These are phyloP conservation scores for Chenopodium album DNA, from an alignment of 148 eudicot species.

Conservation along the genomic window DNA sequence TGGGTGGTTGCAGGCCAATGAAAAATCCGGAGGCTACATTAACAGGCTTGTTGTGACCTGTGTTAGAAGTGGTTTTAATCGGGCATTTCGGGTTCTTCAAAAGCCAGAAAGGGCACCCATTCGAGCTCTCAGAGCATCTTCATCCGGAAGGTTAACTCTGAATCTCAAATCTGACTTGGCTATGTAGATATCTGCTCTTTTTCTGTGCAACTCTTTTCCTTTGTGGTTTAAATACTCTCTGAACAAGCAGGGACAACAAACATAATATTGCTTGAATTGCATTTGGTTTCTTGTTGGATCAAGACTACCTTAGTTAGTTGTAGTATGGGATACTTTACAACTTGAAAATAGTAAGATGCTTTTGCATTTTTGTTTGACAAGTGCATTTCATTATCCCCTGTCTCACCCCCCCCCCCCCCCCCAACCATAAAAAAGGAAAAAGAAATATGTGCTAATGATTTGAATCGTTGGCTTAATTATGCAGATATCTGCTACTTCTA, in stretches of 20 bases:
- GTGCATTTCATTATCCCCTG: neutral
- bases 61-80: constrained; percentile 90
- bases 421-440: too few relatives aligned
- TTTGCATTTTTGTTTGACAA: neutral
- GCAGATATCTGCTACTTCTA: constrained; percentile 87
- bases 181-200: neutral
- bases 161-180: constrained; percentile 3
- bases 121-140: constrained; percentile 94
- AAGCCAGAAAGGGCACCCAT: constrained; percentile 98
- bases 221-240: constrained; percentile 4
- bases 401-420: neutral
- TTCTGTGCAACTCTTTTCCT: neutral
- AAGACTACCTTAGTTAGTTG: constrained; percentile 1
- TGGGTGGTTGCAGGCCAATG: constrained; percentile 58
- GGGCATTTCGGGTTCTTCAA: constrained; percentile 83
- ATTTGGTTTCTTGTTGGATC: neutral
- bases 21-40: constrained; percentile 85
- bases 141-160: constrained; percentile 83
- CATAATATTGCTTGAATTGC: neutral
- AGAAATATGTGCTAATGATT: neutral
- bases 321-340: neutral
- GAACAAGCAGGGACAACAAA: neutral
- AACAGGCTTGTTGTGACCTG: constrained; percentile 90
- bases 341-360: neutral
- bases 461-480: constrained; percentile 16